Base-by-base conservation (phyloP, 2,329 filamentous ascomycete genomes). In the Exophiala dermatitidis region DNA sequence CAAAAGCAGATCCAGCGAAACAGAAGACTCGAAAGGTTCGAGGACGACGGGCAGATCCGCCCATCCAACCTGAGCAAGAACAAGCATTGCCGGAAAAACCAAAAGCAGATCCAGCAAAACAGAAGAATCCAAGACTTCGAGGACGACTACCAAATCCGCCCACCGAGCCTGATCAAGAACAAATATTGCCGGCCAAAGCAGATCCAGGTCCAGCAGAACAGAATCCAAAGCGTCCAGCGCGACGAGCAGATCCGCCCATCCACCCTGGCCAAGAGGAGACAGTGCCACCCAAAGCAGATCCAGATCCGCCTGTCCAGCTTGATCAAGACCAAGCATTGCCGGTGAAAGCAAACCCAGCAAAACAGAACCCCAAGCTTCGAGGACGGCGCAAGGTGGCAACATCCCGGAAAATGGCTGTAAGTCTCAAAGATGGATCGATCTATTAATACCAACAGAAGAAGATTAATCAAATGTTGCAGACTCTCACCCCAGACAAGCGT, bases 331-430 rank as follows among this genome's bases (percentile, higher is more conserved):
- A 32, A 3, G 40, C 45, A 36, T n/a, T 12, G 6, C 36, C 30
- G 26, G 19, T 29, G 19, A 48, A 58, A 36, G 34, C 34, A 12
- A 36, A 51, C 29, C 30, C 40, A 46, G 19, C 26, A 8, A 44
- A 52, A 26, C 34, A 53, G 19, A 46, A 60, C 46, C 55, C 53
- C 32, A 42, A 48, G 31, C 49, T 51, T 46, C 46, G 59, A 50
- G 49, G 50, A 57, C 48, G 53, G 41, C 40, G 55, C 33, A 54
- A 58, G 53, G 34, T 32, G 31, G 12, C 42, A 38, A 26, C 56
- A 49, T 52, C 53, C 8, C 56, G 37, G 41, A 57, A 52, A 53
- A 53, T 62, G 52, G 48, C 54, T 37, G 57, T 59, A 42, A 46
- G 57, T 54, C 32, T 32, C 12, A 30, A 38, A n/a, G 4, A 48